Base-by-base conservation (phyloP, 2,329 filamentous ascomycete species). In the Diaporthe velutina region DNA sequence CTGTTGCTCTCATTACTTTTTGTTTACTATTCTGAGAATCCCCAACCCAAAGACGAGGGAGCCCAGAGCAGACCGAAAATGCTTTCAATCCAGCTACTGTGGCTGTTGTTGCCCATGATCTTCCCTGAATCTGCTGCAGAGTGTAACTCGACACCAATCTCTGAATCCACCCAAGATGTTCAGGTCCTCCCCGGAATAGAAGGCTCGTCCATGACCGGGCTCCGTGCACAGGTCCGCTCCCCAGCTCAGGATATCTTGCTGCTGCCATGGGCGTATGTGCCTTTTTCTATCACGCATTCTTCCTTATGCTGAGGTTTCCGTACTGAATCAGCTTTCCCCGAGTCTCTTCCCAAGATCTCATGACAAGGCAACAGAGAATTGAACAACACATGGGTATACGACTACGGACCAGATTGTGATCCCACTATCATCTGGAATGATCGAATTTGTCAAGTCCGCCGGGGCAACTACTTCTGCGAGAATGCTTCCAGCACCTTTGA, bases 311-410 rank as follows among this genome's bases (percentile, higher is more conserved):
- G 54, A 57, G 54, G 54, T 33, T 17, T 35, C 17, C 2, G 28
- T 1, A 2, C 8, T 9, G 13, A 33, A 33, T 6, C n/a, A 22
- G 30, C 7, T 12, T 5, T 9, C 28, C n/a, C n/a, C n/a, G n/a
- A n/a, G n/a, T 13, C 54, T 13, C 30, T 2, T 15, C 38, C 4
- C 22, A 9, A 9, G 48, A 4, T n/a, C 42, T 67, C 42, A 52
- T n/a, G 19, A n/a, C 15, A 50, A 22, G 19, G 25, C 15, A 45
- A 45, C 68, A 84, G 82, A 2, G 82, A 84, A 15, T 71, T 84
- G 22, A 84, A 83, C 35, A 83, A 83, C 9, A 83, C 81, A 1
- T 83, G 78, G 76, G 79, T 83, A 38, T 83, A 83, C 75, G 78
- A 82, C 68, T 55, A 78, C 2, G 73, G 82, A 7, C 67, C 78